Evolutionary conservation across 805 yeast species (phyloP).

Genomic region (Schizosaccharomyces octosporus): DNA sequence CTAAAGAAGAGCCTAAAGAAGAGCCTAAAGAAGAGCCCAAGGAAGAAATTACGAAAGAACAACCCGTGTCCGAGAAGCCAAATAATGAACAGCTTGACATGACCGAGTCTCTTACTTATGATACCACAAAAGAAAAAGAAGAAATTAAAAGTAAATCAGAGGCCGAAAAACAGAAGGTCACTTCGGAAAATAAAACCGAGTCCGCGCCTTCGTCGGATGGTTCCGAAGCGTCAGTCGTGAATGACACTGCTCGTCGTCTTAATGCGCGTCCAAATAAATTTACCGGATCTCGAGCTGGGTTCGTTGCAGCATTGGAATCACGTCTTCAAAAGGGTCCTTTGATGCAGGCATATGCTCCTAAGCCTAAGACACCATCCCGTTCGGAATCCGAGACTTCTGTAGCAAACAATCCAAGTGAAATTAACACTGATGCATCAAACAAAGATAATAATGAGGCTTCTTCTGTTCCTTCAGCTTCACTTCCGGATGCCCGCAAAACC

Average conservation of each 20-base stretch:
- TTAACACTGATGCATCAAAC: neutral
- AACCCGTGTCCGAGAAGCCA: no score
- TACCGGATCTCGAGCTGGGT: neutral
- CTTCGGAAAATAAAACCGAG: neutral
- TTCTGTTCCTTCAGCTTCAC: neutral
- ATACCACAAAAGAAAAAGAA: no score
- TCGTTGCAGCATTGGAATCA: neutral
- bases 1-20: no score
- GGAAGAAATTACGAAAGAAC: no score
- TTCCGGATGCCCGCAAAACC: neutral
- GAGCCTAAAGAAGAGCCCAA: no score
- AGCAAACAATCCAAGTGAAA: neutral
- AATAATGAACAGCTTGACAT: no score
- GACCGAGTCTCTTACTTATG: no score
- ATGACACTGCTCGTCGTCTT: neutral
- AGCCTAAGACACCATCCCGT: neutral
- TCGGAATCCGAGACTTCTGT: neutral
- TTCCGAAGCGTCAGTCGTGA: neutral
- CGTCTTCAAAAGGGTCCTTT: neutral
- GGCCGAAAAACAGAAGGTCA: no score
- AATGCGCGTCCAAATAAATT: neutral
- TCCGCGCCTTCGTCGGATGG: neutral
- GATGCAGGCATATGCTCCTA: neutral
- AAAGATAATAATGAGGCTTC: neutral
- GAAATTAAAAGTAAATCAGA: no score